Evolutionary conservation across 768 basidiomycete genomes (phyloP).

Genomic region (Trametopsis cervina): DNA sequence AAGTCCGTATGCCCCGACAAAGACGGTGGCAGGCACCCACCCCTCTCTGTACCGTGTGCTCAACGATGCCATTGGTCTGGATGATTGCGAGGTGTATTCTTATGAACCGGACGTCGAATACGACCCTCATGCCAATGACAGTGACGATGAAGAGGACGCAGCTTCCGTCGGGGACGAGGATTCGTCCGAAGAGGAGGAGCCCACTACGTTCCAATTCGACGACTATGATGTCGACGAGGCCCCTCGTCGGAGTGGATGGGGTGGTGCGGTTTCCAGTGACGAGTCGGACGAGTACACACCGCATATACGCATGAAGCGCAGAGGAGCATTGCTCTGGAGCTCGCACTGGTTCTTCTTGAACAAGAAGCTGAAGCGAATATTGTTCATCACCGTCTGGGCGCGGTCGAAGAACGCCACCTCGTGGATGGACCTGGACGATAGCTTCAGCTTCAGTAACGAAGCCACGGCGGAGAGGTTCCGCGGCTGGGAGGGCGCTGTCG

Average conservation of each 20-base stretch:
- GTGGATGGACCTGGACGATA: constrained; percentile 33
- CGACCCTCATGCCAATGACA: constrained; percentile 88
- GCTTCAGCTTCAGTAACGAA: constrained; percentile 21
- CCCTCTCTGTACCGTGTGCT: constrained; percentile 83
- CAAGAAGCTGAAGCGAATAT: constrained; percentile 83
- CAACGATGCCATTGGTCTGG: constrained; percentile 82
- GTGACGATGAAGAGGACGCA: constrained; percentile 74
- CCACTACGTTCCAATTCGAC: constrained; percentile 72
- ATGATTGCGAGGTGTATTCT: constrained; percentile 93
- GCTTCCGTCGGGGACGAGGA: constrained; percentile 56
- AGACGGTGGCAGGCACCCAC: constrained; percentile 77
- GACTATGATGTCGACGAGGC: constrained; percentile 68
- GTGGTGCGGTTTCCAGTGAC: constrained; percentile 21
- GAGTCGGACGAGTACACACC: constrained; percentile 21
- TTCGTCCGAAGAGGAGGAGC: constrained; percentile 62
- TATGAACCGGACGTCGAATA: constrained; percentile 90
- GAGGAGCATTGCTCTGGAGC: constrained; percentile 87
- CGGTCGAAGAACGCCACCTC: constrained; percentile 54
- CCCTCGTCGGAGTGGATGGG: constrained; percentile 13
- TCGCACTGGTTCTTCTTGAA: constrained; percentile 98
- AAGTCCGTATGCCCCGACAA: constrained; percentile 66
- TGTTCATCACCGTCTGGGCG: constrained; percentile 92
- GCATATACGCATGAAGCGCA: constrained; percentile 45
- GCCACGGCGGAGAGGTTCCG: constrained; percentile 53
- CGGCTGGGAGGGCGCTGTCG: constrained; percentile 72